Percentiles rank a stretch among this genome's conserved stretches.
phyloP scores from a whole-genome alignment of 78 protist genomes.

The Bodo saltans region DNA sequence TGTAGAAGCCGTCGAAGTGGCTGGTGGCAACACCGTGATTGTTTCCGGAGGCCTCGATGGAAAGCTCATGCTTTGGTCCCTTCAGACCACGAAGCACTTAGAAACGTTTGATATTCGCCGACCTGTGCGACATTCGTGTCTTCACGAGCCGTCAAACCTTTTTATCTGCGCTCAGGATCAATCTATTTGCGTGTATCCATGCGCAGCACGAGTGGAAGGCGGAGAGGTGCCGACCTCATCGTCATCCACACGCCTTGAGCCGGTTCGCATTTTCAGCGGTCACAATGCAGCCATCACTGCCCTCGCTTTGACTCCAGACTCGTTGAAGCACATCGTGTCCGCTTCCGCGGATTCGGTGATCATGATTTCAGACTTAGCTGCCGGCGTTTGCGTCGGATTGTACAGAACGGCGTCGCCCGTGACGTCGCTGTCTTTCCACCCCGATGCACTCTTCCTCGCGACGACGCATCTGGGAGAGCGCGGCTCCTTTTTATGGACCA shows the following conservation, averaged over 20 bases:
- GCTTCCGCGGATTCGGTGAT: slow-evolving; percentile 4
- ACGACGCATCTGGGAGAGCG: slow-evolving; percentile 25
- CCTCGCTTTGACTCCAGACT: slow-evolving; percentile 15
- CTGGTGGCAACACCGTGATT: background rate
- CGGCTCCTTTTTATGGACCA: slow-evolving; percentile 21
- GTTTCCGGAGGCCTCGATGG: background rate
- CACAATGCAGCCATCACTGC: background rate
- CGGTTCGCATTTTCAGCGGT: background rate
- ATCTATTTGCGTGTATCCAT: background rate
- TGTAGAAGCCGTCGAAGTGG: background rate
- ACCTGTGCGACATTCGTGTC: background rate
- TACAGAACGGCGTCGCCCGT: background rate
- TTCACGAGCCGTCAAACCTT: background rate
- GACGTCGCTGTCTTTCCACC: slow-evolving; percentile 24
- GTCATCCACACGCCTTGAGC: too few species aligned
- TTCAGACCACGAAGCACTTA: background rate
- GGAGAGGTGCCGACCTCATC: too few species aligned
- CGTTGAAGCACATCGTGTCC: background rate
- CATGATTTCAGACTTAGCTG: slow-evolving; percentile 3
- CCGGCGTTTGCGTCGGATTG: background rate
- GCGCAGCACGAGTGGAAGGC: background rate
- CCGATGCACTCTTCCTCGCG: slow-evolving; percentile 15
- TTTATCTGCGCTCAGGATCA: background rate
- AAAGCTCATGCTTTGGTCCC: background rate
- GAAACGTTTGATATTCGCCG: background rate